A percentile compares a stretch with the other conserved stretches of the same genome.
Conservation (phyloP, 306 rosid genomes). For the Vigna unguiculata region DNA sequence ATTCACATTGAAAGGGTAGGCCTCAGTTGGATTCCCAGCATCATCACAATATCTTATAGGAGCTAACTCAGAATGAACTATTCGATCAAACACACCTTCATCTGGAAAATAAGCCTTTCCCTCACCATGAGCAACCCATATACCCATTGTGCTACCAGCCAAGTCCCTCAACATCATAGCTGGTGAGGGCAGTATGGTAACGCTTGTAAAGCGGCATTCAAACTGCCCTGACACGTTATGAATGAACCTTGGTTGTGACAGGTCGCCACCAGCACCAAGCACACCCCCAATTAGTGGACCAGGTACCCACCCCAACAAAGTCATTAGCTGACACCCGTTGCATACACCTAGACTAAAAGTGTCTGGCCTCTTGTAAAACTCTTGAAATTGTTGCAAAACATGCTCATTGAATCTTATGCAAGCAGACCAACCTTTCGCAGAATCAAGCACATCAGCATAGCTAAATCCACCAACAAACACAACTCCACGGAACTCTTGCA, state of each 20-base stretch:
- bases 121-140: slow-evolving; percentile 94
- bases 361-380: slow-evolving; percentile 77
- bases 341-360: slow-evolving; percentile 95
- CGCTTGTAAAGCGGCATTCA: slow-evolving; percentile 91
- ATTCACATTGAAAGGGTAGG: slow-evolving; percentile 84
- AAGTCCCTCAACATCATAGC: slow-evolving; percentile 85
- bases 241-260: slow-evolving; percentile 87
- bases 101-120: slow-evolving; percentile 93
- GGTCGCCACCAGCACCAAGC: slow-evolving; percentile 82
- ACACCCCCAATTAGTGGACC: slow-evolving; percentile 94
- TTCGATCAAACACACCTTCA: slow-evolving; percentile 63
- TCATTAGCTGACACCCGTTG: slow-evolving; percentile 98
- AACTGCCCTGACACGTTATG: slow-evolving; percentile 90
- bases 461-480: slow-evolving; percentile 95
- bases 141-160: slow-evolving; percentile 86
- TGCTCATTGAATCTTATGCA: slow-evolving; percentile 77
- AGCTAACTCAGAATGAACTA: slow-evolving; percentile 72
- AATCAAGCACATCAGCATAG: slow-evolving; percentile 93
- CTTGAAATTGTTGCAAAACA: slow-evolving; percentile 80
- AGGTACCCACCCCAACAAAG: slow-evolving; percentile 91
- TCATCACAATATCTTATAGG: slow-evolving; percentile 89
- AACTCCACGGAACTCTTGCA: slow-evolving; percentile 71
- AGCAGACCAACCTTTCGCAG: slow-evolving; percentile 97
- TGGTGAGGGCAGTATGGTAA: slow-evolving; percentile 79
- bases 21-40: slow-evolving; percentile 75